Evolutionary conservation across 768 basidiomycete genomes (phyloP), one percentile per base, ranked within the genome.

Genomic region (Pisolithus microcarpus): DNA sequence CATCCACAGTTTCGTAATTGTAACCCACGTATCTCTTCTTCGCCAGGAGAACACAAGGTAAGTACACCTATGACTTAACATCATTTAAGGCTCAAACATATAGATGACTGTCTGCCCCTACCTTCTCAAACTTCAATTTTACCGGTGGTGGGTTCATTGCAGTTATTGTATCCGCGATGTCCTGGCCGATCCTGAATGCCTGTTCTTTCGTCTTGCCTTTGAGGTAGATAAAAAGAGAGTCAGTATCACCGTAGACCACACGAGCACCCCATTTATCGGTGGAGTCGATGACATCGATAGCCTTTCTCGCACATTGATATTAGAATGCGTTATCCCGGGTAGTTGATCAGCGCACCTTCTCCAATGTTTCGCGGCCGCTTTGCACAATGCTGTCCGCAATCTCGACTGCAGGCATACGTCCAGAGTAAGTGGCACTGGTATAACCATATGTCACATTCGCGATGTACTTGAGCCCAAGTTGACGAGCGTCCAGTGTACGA

Each of bases 11-110:
- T 67, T 99, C 96, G 56, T 86, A 97, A 63, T 93, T 95, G 74
- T 90, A 96, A 1, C 96, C 96, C 19, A 98, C 95, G 58, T 99
- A 99, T 58, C 95, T 82, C 65, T 99, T 99, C 76, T 99, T 99
- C 2, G 95, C 91, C 77, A 96, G 79, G n/a, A 99, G 76, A 0
- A 97, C 82, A 59, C 89, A 94, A 2, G 93, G 93, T 40, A 93
- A 76, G 65, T 97, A 98, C 4, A 98, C 92, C 92, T 95, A 59
- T 8, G 4, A 39, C 31, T 1, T 26, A 28, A n/a, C 11, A 5
- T 28, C 21, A 38, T 36, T 10, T 31, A 21, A 18, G 7, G 26
- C 1, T 43, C 16, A 13, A 13, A 19, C 6, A 2, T 0, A 19
- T 7, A 2, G 0, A 11, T 38, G 16, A 26, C 24, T 15, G 23